Percentiles rank a stretch among this genome's conserved stretches.
These are phyloP conservation scores for Sextonia rubra DNA, from an alignment of 164 flowering plant genomes.

Conservation along the genomic window DNA sequence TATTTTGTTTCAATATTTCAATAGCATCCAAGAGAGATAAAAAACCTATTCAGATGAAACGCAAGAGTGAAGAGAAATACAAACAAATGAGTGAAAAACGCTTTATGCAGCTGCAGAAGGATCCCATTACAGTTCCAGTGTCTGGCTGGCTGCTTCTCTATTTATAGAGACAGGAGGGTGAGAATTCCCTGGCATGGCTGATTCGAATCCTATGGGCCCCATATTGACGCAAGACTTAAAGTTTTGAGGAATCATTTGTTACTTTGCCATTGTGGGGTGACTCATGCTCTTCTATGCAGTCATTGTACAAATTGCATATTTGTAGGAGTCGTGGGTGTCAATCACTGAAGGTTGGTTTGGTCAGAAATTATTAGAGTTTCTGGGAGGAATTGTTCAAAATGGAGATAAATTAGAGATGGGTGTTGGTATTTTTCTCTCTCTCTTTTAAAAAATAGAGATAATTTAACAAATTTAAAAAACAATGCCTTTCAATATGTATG, in stretches of 20 bases:
- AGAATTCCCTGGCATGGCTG: conserved; percentile 1
- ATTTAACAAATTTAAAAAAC: too few species aligned
- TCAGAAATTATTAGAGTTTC: too few species aligned
- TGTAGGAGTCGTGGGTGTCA: too few species aligned
- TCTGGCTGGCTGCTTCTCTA: background rate
- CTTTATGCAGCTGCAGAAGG: background rate
- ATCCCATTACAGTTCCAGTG: background rate
- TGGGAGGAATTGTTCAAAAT: too few species aligned
- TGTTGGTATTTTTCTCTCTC: too few species aligned
- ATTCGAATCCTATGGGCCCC: conserved; percentile 7
- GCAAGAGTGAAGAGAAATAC: background rate
- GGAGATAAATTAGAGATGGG: too few species aligned
- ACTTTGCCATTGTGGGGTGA: background rate
- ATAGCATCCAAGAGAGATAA: background rate
- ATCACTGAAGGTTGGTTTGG: too few species aligned
- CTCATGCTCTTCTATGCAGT: background rate
- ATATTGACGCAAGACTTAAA: background rate
- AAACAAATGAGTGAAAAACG: background rate
- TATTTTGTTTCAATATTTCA: background rate
- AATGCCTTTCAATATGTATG: too few species aligned
- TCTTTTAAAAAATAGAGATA: too few species aligned
- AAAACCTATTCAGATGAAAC: background rate
- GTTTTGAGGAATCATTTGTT: background rate
- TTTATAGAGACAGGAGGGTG: conserved; percentile 12
- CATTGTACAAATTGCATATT: background rate